Percentiles rank a stretch among this genome's conserved stretches.
These are phyloP conservation scores for Paecilomyces dactylethromorphus DNA, from an alignment of 2,329 filamentous ascomycete species.

Conservation along the genomic window DNA sequence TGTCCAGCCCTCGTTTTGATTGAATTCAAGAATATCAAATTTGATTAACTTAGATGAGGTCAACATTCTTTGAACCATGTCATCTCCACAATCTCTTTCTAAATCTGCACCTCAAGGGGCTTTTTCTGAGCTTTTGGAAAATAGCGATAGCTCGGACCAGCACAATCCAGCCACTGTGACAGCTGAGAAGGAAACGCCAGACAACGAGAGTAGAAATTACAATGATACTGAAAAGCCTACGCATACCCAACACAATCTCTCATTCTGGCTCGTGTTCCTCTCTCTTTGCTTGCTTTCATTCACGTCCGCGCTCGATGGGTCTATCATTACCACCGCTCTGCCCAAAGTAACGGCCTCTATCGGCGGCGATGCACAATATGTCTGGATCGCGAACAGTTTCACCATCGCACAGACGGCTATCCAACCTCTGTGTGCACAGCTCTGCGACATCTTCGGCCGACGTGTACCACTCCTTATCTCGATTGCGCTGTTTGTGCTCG, in stretches of 20 bases:
- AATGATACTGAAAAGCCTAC: not conserved
- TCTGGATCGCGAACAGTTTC: not conserved
- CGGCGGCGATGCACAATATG: not conserved
- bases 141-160: not conserved
- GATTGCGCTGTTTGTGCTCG: constrained; percentile 45
- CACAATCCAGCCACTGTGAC: constrained; percentile 6
- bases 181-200: not conserved
- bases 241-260: not conserved
- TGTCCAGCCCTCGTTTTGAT: not conserved
- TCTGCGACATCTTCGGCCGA: constrained; percentile 49
- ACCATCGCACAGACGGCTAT: constrained; percentile 28
- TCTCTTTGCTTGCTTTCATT: not conserved
- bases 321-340: not conserved
- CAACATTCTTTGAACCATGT: not conserved
- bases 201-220: not conserved
- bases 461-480: constrained; percentile 35
- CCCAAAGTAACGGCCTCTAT: not conserved
- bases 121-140: not conserved
- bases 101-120: not conserved
- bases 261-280: not conserved
- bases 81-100: not conserved
- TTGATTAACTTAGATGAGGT: not conserved
- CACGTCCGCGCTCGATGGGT: not conserved
- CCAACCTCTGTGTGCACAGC: constrained; percentile 46
- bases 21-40: not conserved